Evolutionary conservation across 441 rosid genomes (phyloP), one percentile per base, ranked within the genome.

Genomic region (Erodium trifolium): DNA sequence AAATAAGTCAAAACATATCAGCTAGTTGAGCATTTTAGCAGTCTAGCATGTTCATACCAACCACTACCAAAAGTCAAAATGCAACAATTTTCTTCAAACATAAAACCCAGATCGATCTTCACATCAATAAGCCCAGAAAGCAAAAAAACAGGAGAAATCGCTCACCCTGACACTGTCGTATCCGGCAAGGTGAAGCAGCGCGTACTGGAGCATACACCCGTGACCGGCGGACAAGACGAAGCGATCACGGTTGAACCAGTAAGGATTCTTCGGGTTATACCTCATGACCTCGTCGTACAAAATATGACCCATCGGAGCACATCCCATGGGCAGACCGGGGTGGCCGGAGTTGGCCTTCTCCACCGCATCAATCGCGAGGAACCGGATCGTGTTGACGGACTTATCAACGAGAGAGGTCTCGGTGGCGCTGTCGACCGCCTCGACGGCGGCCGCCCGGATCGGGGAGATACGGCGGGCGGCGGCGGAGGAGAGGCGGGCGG

Each of bases 301-400:
- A n/a, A 95, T 79, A 80, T 95, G 98, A 34, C 97, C 97, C 87
- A 92, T 76, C 18, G 99, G 99, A 49, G 99, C 98, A 79, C 98
- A 95, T 0, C 99, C 99, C 99, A 95, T 95, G 51, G 99, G 99
- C 70, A 95, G 81, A 12, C 99, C 98, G 11, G 99, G 99, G 75
- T 95, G 99, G 2, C 99, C 99, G 6, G 98, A 95, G 65, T 95
- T 95, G 1, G 99, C 99, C 84, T 90, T 95, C 85, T 95, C 98
- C 12, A 95, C 99, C 3, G 99, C 96, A 71, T 95, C 99, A 55
- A 95, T 75, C 0, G 98, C 88, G 59, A 95, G 77, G 80, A 95
- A 95, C 78, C 99, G 76, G 59, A 95, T 95, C 63, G 97, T 78
- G 76, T 95, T 92, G 51, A 95, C 64, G 65, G 99, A 95, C 76